Conservation (phyloP, 2,329 filamentous ascomycete species). For the Coccinonectria pachysandricola region DNA sequence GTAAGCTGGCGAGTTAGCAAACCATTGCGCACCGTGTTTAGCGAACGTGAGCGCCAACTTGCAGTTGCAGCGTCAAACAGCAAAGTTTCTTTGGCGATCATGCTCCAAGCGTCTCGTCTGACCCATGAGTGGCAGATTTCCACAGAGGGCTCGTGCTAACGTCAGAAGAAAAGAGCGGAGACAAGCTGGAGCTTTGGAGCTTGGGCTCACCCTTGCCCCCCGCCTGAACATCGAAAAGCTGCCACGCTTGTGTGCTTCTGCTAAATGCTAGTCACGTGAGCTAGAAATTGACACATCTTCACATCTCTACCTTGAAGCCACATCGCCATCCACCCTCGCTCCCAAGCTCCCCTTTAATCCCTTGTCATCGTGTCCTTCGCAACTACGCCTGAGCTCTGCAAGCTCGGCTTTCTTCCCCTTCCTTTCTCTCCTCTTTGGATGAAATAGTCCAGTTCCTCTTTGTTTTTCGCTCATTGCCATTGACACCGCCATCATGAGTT, state of each 20-base stretch:
- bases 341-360: constrained; percentile 25
- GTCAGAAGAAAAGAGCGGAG: too few relatives aligned
- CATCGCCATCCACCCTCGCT: constrained; percentile 30
- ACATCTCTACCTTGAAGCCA: constrained; percentile 33
- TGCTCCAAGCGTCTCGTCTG: too few relatives aligned
- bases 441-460: constrained; percentile 30
- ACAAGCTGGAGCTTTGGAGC: constrained; percentile 1
- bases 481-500: constrained; percentile 41
- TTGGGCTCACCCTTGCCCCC: too few relatives aligned
- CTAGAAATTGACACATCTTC: constrained; percentile 36
- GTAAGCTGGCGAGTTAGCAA: constrained; percentile 6
- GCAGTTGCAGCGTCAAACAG: not conserved
- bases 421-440: constrained; percentile 27
- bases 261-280: constrained; percentile 29
- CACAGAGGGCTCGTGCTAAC: too few relatives aligned
- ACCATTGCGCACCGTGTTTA: constrained; percentile 1
- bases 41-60: not conserved
- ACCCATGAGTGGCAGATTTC: too few relatives aligned
- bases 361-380: constrained; percentile 18
- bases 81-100: constrained; percentile 1
- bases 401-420: constrained; percentile 27
- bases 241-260: too few relatives aligned
- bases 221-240: too few relatives aligned
- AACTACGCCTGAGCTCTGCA: constrained; percentile 27
- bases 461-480: constrained; percentile 21